Percentiles rank a stretch among this genome's conserved stretches.
phyloP scores from a whole-genome alignment of 2,329 filamentous ascomycete genomes.

The Penicillium sclerotiorum region DNA sequence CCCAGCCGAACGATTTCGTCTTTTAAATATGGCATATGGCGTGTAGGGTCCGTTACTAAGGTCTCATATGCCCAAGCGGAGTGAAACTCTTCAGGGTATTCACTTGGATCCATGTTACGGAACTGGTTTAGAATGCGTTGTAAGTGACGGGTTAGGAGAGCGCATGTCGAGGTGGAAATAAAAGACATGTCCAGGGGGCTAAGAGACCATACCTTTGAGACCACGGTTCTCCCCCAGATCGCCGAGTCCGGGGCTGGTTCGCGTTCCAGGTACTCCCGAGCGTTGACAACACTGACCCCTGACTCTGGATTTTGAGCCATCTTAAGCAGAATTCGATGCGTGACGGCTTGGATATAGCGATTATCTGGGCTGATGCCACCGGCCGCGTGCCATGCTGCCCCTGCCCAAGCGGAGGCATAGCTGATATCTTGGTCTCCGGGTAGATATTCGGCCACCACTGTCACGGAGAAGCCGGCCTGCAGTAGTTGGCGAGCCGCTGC shows the following conservation, averaged over 20 bases:
- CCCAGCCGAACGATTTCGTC: conserved; percentile 34
- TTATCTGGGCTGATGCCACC: conserved; percentile 39
- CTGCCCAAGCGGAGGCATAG: conserved; percentile 45
- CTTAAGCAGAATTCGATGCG: conserved; percentile 37
- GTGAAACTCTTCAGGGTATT: conserved; percentile 38
- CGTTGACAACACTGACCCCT: conserved; percentile 38
- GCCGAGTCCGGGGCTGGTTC: conserved; percentile 36
- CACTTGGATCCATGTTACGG: conserved; percentile 31
- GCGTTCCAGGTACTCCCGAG: conserved; percentile 39
- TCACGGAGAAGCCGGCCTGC: conserved; percentile 37
- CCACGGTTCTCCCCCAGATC: conserved; percentile 38
- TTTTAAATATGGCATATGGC: conserved; percentile 40
- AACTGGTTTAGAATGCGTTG: conserved; percentile 30
- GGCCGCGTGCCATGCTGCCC: conserved; percentile 44
- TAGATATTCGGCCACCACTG: conserved; percentile 40
- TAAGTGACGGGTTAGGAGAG: neutral
- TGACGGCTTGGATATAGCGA: conserved; percentile 39
- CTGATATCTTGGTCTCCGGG: conserved; percentile 40
- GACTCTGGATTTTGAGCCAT: conserved; percentile 39
- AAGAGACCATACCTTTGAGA: conserved; percentile 32
- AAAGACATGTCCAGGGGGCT: neutral
- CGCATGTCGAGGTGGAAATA: neutral
- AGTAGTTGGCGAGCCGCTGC: conserved; percentile 39
- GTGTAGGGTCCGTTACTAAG: conserved; percentile 41
- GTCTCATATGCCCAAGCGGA: conserved; percentile 41